Conservation (phyloP, 257 asterid genomes). For the Nicotiana tomentosiformis region DNA sequence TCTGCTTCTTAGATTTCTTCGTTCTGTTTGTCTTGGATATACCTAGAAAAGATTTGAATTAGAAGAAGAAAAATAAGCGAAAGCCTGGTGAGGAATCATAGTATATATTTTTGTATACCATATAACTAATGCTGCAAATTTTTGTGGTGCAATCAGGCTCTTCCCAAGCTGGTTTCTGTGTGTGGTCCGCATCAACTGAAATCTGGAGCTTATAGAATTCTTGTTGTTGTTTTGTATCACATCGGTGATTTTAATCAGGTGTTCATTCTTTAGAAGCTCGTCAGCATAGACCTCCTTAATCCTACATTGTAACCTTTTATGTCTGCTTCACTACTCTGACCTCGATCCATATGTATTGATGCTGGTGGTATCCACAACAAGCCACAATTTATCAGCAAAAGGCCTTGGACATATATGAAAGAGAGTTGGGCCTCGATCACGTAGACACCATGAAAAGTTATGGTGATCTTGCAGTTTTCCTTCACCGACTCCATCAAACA, state of each 20-base stretch:
- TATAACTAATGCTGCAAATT: background rate
- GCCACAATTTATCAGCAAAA: constrained; percentile 34
- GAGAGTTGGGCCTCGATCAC: constrained; percentile 98
- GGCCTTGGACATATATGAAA: constrained; percentile 94
- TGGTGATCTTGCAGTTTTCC: constrained; percentile 96
- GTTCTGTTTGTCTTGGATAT: background rate
- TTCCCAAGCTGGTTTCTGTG: constrained; percentile 90
- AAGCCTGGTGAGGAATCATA: background rate
- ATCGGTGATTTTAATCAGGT: background rate
- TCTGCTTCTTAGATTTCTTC: no score
- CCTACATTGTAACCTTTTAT: no score
- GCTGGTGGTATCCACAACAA: background rate
- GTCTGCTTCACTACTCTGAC: no score
- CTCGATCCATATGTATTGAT: constrained; percentile 1
- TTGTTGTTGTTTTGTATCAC: constrained; percentile 98
- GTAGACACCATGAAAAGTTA: constrained; percentile 99
- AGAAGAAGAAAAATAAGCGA: background rate
- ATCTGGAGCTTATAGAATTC: constrained; percentile 98
- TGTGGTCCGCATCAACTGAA: constrained; percentile 97
- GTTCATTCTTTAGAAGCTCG: no score
- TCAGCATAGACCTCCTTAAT: no score
- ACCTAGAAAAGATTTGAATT: background rate
- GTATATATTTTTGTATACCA: background rate
- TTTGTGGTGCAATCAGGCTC: constrained; percentile 52
- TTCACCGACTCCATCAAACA: constrained; percentile 88